Conservation (phyloP, 129 eudicot genomes). For the Dittrichia graveolens region DNA sequence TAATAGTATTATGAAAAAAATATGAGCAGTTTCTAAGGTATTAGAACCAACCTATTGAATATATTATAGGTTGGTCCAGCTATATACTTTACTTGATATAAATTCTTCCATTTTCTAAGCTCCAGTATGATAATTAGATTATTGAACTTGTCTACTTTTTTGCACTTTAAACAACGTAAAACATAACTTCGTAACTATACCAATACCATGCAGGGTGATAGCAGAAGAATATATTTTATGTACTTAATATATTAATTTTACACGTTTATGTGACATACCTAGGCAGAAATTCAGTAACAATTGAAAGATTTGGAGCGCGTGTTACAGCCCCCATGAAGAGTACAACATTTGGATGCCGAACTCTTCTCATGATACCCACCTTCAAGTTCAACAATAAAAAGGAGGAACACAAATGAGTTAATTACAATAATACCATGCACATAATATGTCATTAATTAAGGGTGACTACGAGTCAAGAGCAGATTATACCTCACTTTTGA, state of each 20-base stretch:
- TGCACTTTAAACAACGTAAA: not conserved
- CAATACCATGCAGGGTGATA: not conserved
- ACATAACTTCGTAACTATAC: not conserved
- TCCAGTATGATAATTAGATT: not conserved
- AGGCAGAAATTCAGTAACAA: conserved; percentile 90
- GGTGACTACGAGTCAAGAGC: not conserved
- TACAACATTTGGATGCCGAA: conserved; percentile 93
- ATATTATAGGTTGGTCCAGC: too few species aligned
- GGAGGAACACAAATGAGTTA: conserved; percentile 1
- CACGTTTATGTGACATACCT: conserved; percentile 51
- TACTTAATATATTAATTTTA: too few species aligned
- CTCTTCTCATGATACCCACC: conserved; percentile 88
- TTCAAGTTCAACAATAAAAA: conserved; percentile 41
- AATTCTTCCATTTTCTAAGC: not conserved
- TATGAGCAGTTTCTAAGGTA: not conserved
- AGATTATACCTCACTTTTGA: conserved; percentile 78
- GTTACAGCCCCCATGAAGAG: conserved; percentile 97
- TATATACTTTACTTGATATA: too few species aligned
- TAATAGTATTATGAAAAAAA: not conserved
- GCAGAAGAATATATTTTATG: not conserved
- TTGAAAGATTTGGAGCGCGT: conserved; percentile 89
- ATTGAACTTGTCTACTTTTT: not conserved
- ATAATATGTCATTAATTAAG: not conserved
- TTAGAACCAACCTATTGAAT: conserved; percentile 7
- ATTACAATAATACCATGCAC: conserved; percentile 1